Evolutionary conservation across 768 basidiomycete species (phyloP).

Genomic region (Leccinum variicolor): DNA sequence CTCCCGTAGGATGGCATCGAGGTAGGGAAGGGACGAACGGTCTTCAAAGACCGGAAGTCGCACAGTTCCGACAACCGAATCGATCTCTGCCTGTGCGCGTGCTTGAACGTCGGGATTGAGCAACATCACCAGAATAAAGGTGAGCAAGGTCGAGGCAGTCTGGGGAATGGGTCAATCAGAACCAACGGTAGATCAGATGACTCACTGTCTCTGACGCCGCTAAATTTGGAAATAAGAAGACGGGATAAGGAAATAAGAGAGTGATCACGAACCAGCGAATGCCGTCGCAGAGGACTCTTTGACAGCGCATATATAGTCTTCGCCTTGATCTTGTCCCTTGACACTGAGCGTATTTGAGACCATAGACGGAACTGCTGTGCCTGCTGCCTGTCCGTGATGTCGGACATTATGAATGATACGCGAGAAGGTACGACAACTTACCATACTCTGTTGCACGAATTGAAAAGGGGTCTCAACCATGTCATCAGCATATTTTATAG

Average conservation of each 20-base stretch:
- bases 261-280: conserved; percentile 23
- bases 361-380: conserved; percentile 27
- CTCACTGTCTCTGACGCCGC: conserved; percentile 30
- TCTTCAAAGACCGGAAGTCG: conserved; percentile 32
- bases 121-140: conserved; percentile 36
- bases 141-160: conserved; percentile 31
- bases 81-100: conserved; percentile 38
- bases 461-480: conserved; percentile 31
- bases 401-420: neutral
- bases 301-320: conserved; percentile 18
- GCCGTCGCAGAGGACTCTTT: conserved; percentile 30
- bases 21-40: conserved; percentile 25
- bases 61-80: conserved; percentile 27
- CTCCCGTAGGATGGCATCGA: conserved; percentile 32
- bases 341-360: conserved; percentile 21
- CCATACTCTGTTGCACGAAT: conserved; percentile 32
- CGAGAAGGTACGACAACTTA: conserved; percentile 2
- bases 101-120: conserved; percentile 35
- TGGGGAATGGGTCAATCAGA: conserved; percentile 9
- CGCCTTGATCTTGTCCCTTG: neutral
- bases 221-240: conserved; percentile 1
- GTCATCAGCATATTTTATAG: conserved; percentile 16
- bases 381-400: conserved; percentile 16
- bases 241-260: neutral
- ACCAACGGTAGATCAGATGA: neutral